Base-by-base conservation (phyloP, 2,329 filamentous ascomycete species). In the Fusarium dimerum region DNA sequence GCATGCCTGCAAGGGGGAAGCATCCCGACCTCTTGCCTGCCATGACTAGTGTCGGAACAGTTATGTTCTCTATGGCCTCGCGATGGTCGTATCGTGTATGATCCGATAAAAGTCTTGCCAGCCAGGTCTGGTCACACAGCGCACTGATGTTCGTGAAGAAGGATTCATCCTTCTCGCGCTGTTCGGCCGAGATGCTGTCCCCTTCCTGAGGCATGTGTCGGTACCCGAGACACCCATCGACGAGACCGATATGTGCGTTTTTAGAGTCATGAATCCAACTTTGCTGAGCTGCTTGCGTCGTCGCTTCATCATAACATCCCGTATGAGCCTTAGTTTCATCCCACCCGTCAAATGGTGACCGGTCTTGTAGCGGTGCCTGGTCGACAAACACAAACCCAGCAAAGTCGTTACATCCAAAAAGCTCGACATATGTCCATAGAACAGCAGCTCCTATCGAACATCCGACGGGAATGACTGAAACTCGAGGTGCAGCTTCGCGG, bases 401-500 rank as follows among this genome's bases (percentile, higher is more conserved):
- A 53, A 66, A 66, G n/a, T 65, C 62, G 12, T 43, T 43, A 15
- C 61, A 61, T 6, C 60, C 60, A 49, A 66, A 66, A 13, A 66
- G 43, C 32, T 66, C 63, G 16, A 62, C 29, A 7, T 66, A 65
- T 7, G 63, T 65, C 63, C 63, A 66, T n/a, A 66, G 48, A 32
- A 66, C 63, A 15, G 63, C 63, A 20, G 63, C 63, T 12, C 63
- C 63, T 30, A 66, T 66, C 12, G 63, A 66, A 36, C 63, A 66
- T 16, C 63, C 63, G 32, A 66, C 63, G 8, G 63, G 63, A 15
- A 66, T 47, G 20, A 66, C 53, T 15, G 49, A 48, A n/a, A 57
- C 42, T 6, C 41, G 47, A 6, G 57, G 43, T n/a, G 51, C 55
- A n/a, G 51, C 49, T 49, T 57, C 59, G 42, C 51, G 53, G 36